Conservation (phyloP, 305 asterid genomes). For the Lippia alba region DNA sequence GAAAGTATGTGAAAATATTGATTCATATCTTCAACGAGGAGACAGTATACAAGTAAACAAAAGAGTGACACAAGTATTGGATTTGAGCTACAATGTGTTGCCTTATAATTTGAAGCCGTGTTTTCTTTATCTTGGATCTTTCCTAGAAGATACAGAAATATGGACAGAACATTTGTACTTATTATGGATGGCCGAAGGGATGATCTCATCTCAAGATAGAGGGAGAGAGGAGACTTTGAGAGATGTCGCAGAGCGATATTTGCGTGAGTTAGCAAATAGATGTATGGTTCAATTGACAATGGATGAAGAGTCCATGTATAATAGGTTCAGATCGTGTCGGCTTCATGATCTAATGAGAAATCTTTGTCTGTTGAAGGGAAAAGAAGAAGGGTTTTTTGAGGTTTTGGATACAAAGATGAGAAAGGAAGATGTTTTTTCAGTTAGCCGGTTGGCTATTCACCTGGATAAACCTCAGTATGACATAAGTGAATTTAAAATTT, state of each 20-base stretch:
- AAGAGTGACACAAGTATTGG: no score
- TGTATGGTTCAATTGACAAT: no score
- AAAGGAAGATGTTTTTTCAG: no score
- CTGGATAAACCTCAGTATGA: not conserved
- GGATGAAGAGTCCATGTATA: not conserved
- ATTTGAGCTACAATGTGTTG: no score
- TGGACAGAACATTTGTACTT: not conserved
- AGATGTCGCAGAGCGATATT: not conserved
- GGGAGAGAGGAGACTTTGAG: not conserved
- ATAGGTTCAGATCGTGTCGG: not conserved
- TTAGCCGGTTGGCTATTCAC: not conserved
- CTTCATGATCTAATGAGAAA: not conserved
- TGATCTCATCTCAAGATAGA: not conserved
- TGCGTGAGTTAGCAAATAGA: no score
- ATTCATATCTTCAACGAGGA: no score
- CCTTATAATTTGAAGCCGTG: not conserved
- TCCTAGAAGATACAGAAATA: not conserved
- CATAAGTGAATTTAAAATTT: no score
- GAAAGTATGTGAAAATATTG: no score
- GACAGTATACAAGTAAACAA: not conserved
- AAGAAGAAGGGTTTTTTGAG: not conserved
- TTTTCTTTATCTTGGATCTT: not conserved
- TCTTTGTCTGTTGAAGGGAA: not conserved
- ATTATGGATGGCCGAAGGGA: constrained; percentile 9
- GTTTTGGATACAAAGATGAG: not conserved